Evolutionary conservation across 2,329 filamentous ascomycete genomes (phyloP).

Genomic region (Cercospora sp.): DNA sequence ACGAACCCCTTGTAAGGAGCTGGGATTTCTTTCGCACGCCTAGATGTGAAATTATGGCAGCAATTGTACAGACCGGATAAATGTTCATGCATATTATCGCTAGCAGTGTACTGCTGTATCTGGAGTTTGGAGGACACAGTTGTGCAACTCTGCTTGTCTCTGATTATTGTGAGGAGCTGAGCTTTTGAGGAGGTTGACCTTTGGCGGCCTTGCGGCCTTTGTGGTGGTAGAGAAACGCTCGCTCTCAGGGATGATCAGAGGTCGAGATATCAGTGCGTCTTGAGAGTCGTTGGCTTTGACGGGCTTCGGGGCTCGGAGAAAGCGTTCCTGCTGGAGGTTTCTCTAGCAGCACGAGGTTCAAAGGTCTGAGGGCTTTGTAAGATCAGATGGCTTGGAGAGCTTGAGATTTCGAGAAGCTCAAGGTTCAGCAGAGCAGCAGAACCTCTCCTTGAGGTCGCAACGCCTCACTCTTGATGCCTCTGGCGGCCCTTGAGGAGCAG

Average conservation of each 20-base stretch:
- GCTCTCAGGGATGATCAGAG: not conserved
- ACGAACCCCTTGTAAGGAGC: no score
- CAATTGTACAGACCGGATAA: no score
- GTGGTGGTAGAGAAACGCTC: not conserved
- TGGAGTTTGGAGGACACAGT: not conserved
- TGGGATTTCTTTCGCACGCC: no score
- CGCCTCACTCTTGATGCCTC: not conserved
- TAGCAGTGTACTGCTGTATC: no score
- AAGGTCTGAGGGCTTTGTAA: not conserved
- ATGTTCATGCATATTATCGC: no score
- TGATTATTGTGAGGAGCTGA: not conserved
- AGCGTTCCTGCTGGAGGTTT: not conserved
- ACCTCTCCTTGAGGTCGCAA: not conserved
- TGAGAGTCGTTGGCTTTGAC: not conserved
- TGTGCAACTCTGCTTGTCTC: not conserved
- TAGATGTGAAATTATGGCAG: no score
- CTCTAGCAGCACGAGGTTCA: not conserved
- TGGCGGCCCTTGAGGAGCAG: not conserved
- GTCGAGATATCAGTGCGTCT: not conserved
- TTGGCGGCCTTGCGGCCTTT: not conserved
- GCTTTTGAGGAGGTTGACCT: not conserved
- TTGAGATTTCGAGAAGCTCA: not conserved
- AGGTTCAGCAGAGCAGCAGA: not conserved
- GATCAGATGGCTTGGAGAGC: not conserved
- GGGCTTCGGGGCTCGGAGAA: not conserved